Evolutionary conservation across 164 flowering plant genomes (phyloP), one percentile per base, ranked within the genome.

Genomic region (Taxillus chinensis): DNA sequence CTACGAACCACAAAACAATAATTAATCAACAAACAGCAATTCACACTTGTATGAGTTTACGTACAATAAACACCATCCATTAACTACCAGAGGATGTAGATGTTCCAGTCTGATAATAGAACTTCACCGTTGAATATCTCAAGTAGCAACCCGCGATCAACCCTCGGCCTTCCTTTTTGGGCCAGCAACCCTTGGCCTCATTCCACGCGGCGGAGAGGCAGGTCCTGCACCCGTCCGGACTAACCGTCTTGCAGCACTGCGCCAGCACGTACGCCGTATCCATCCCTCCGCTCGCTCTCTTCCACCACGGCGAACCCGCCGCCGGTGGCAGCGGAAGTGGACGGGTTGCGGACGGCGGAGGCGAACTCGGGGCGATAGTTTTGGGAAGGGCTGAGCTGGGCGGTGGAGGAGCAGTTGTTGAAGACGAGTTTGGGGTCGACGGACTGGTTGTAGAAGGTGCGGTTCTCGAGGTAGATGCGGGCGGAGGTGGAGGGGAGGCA

Each of bases 91-190:
- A 12, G 55, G 7, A 39, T 7, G 41, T 59, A 7, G 46, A 13
- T 4, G 11, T 62, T 7, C 45, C 59, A 1, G 51, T 70, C 37
- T 78, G 69, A 54, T 60, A 60, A 41, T 68, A 77, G 42, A 91
- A 89, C 61, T 79, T 83, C 12, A 58, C 46, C 0, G 82, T 78
- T 0, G 92, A 91, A 60, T 85, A 91, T 73, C 95, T 81, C 75
- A 91, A 53, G 60, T 82, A 91, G 63, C 97, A 91, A 9, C 97
- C 97, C 39, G 87, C 73, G 70, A 72, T 74, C 83, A 89, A 64
- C 3, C 70, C 87, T 55, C 89, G 80, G 52, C 87, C 97, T 64
- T 86, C 89, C 10, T 48, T 74, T 4, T 52, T 68, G 0, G 83
- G 80, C 54, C 59, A 17, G 56, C 97, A 89, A 14, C 63, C 39